Conservation (phyloP, 345 rosid species). For the Rhodamnia argentea region DNA sequence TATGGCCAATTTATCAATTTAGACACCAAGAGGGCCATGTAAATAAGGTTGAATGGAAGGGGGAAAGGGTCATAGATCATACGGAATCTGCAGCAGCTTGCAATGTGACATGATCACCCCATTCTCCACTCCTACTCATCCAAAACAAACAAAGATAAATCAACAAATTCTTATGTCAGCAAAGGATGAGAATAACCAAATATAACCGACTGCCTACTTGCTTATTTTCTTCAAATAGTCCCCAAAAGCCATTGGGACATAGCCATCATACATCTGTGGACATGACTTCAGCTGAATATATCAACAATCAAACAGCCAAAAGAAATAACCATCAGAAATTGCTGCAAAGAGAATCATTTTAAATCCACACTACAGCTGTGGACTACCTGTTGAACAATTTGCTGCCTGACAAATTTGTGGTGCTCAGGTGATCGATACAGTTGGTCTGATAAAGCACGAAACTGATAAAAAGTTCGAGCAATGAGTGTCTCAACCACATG, state of each 20-base stretch:
- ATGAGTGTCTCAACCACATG: neutral
- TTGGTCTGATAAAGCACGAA: conserved; percentile 82
- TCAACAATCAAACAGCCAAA: neutral
- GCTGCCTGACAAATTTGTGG: conserved; percentile 65
- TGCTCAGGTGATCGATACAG: conserved; percentile 71
- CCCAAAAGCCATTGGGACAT: conserved; percentile 44
- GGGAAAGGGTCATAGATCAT: neutral
- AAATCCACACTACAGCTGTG: neutral
- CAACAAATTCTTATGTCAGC: neutral
- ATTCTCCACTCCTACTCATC: conserved; percentile 39
- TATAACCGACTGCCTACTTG: conserved; percentile 15
- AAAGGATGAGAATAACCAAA: neutral
- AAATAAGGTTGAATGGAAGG: neutral
- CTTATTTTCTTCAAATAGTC: conserved; percentile 54
- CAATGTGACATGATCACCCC: conserved; percentile 70
- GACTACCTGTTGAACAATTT: conserved; percentile 58
- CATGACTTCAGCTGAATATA: conserved; percentile 29
- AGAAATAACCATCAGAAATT: neutral
- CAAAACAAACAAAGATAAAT: neutral
- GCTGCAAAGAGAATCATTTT: neutral
- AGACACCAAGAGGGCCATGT: neutral
- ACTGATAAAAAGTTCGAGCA: conserved; percentile 31
- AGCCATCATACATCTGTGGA: conserved; percentile 35
- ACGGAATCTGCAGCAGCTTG: conserved; percentile 72
- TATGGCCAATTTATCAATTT: neutral